phyloP scores from a whole-genome alignment of 495 filamentous ascomycete genomes.

The Hypoxylon subgilvum region DNA sequence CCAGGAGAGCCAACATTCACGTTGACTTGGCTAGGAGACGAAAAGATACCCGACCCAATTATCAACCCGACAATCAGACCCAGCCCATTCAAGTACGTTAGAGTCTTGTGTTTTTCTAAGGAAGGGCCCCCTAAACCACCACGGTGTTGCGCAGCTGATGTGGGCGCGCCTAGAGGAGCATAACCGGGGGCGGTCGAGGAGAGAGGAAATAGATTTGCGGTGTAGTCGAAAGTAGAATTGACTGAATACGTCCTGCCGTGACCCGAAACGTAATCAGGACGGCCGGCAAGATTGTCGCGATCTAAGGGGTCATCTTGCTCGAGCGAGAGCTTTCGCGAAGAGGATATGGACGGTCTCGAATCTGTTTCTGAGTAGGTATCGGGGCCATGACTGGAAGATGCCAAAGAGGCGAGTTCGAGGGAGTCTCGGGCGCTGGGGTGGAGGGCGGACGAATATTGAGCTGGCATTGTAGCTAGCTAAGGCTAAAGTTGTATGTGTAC shows the following conservation, averaged over 20 bases:
- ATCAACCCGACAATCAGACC: constrained; percentile 90
- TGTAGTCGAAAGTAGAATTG: constrained; percentile 92
- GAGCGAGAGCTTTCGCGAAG: constrained; percentile 88
- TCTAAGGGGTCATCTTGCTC: constrained; percentile 83
- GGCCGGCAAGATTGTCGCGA: constrained; percentile 58
- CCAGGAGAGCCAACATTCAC: constrained; percentile 90
- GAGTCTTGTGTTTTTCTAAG: constrained; percentile 90
- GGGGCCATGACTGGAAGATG: constrained; percentile 71
- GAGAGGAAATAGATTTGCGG: constrained; percentile 86
- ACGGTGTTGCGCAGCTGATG: constrained; percentile 55
- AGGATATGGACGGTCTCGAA: constrained; percentile 84
- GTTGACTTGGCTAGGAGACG: constrained; percentile 92
- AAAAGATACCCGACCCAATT: constrained; percentile 98
- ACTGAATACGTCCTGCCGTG: constrained; percentile 81
- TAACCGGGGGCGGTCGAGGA: constrained; percentile 80
- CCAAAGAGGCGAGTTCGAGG: constrained; percentile 92
- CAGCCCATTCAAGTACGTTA: constrained; percentile 92
- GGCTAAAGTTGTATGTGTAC: constrained; percentile 8
- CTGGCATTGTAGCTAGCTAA: constrained; percentile 46
- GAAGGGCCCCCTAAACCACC: constrained; percentile 59
- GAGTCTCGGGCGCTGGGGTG: constrained; percentile 75
- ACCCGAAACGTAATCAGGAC: constrained; percentile 52
- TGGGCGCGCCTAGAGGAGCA: constrained; percentile 77
- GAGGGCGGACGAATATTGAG: constrained; percentile 55
- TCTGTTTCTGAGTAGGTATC: constrained; percentile 66